Conservation (phyloP, 306 rosid genomes). For the Delonix regia region DNA sequence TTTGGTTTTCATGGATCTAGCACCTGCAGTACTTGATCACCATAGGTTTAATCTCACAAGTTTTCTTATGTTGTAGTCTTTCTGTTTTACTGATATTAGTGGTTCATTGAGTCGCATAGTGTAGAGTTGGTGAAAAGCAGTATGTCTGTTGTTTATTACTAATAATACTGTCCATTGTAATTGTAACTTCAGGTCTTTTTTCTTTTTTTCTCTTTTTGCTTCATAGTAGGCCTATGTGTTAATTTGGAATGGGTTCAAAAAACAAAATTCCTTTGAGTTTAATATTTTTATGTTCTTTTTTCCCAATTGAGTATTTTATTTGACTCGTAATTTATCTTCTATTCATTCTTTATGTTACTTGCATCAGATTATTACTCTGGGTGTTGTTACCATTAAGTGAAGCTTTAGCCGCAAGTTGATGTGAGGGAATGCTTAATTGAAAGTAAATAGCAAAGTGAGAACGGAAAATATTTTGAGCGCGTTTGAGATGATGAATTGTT, state of each 20-base stretch:
- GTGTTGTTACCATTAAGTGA: background rate
- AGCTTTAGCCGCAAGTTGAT: background rate
- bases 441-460: background rate
- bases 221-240: slow-evolving; percentile 24
- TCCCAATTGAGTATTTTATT: background rate
- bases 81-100: slow-evolving; percentile 29
- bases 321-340: background rate
- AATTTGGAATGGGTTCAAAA: background rate
- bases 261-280: background rate
- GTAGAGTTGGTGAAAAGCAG: slow-evolving; percentile 35
- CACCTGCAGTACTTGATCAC: slow-evolving; percentile 32
- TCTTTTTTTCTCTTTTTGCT: background rate
- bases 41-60: slow-evolving; percentile 27
- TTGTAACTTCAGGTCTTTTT: slow-evolving; percentile 22
- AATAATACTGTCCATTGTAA: slow-evolving; percentile 48
- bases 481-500: background rate
- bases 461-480: background rate
- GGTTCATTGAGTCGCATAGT: slow-evolving; percentile 39
- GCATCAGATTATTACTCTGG: background rate
- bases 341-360: background rate
- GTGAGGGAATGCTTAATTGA: background rate
- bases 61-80: slow-evolving; percentile 37
- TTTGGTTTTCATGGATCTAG: slow-evolving; percentile 34
- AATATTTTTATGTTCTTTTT: background rate
- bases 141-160: slow-evolving; percentile 33